Evolutionary conservation across 305 asterid species (phyloP).

Genomic region (Plantago rigida): DNA sequence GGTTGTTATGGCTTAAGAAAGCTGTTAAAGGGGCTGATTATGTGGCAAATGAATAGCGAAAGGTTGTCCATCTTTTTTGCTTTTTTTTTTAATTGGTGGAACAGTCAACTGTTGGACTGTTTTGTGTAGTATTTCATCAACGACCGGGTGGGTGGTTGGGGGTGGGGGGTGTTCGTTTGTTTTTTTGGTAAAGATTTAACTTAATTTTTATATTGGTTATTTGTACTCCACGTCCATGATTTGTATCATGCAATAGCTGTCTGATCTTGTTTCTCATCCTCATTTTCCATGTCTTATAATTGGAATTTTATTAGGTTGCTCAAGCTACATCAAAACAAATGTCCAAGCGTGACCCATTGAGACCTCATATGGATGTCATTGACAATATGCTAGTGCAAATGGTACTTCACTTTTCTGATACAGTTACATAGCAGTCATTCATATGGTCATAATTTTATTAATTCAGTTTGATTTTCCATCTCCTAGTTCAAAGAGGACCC

Average conservation of each 20-base stretch:
- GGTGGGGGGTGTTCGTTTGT: too few species aligned
- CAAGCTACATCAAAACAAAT: constrained; percentile 98
- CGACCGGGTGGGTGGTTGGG: too few species aligned
- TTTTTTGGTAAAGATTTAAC: too few species aligned
- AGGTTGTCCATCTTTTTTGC: too few species aligned
- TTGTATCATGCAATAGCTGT: constrained; percentile 6
- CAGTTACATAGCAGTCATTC: constrained; percentile 16
- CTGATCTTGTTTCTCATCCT: constrained; percentile 15
- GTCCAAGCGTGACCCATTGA: constrained; percentile 92
- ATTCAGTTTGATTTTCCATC: constrained; percentile 27
- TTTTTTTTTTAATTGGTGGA: too few species aligned
- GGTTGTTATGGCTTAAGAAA: too few species aligned
- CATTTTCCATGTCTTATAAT: constrained; percentile 22
- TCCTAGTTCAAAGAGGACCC: constrained; percentile 79
- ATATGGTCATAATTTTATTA: constrained; percentile 15
- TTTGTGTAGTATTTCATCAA: too few species aligned
- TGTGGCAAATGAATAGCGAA: too few species aligned
- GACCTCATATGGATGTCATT: constrained; percentile 83
- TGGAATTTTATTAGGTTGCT: constrained; percentile 58
- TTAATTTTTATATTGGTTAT: neutral
- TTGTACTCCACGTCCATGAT: neutral
- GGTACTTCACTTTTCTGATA: constrained; percentile 42
- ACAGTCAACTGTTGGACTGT: too few species aligned
- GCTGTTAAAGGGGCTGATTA: too few species aligned
- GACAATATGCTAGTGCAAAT: constrained; percentile 83